Base-by-base conservation (phyloP, 257 asterid species). In the Lithospermum erythrorhizon region DNA sequence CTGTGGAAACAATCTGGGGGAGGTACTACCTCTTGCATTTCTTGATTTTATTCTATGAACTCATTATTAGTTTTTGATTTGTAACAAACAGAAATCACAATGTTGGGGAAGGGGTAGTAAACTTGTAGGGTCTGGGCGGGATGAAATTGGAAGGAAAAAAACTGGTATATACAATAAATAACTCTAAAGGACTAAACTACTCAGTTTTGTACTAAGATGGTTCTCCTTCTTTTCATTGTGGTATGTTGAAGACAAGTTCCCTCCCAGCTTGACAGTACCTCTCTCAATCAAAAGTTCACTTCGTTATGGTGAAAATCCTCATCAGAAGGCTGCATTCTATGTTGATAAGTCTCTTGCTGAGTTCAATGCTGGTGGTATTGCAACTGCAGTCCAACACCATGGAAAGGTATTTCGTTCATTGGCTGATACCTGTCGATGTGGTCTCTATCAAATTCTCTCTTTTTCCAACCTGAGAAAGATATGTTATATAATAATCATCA, bases 241-340 rank as follows among this genome's bases (percentile, higher is more conserved):
- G 19, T 45, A 37, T 21, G 21, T 57, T 67, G 77, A 54, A 93
- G 98, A 80, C 68, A 84, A 79, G 73, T 89, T 89, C 67, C 94
- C 98, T 53, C 96, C 89, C 29, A 61, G 79, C 77, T 56, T 80
- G 72, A 80, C 97, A 7, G 82, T 93, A 51, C 87, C 95, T 62
- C 78, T 93, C 72, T 79, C 87, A 22, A 93, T 77, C 71, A 82
- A 81, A 76, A 85, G 93, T 73, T 73, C 85, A 54, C 96, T 93
- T 68, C 86, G 97, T 3, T 93, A 93, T 77, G 98, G 98, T 71
- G 98, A 93, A 81, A 89, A 93, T 65, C 94, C 98, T 66, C 98
- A 93, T 64, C 98, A 93, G 78, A 86, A 83, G 73, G 98, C 97
- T 74, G 97, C 97, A 65, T 76, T 93, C 81, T 93, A 89, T 47